Percentiles rank a stretch among this genome's conserved stretches.
Evolutionary conservation across 176 grass and related monocot species (phyloP).

Genomic region (Avena atlantica): DNA sequence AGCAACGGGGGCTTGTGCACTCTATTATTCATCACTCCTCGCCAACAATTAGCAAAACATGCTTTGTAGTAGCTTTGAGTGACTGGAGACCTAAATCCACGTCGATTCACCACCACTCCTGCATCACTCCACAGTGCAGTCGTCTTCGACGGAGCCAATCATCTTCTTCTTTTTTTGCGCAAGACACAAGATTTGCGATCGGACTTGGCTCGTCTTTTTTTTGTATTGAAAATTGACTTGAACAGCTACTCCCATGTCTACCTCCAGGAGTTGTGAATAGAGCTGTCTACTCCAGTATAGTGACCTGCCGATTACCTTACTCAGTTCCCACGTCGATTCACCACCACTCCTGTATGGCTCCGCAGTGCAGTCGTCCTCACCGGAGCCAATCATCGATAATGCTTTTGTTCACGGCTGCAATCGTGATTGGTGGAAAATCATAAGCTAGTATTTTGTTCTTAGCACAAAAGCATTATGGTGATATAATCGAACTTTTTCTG

Average conservation of each 20-base stretch:
- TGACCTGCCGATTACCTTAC: background rate
- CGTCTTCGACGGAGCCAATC: no score
- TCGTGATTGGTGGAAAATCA: background rate
- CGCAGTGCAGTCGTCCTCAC: background rate
- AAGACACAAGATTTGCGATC: background rate
- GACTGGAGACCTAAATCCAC: rapidly evolving
- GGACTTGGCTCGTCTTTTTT: background rate
- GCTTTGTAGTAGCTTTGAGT: background rate
- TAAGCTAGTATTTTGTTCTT: background rate
- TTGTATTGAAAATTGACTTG: no score
- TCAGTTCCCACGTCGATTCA: background rate
- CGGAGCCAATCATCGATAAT: background rate
- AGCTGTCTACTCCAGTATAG: background rate
- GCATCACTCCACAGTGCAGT: no score
- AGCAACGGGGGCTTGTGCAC: background rate
- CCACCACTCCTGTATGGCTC: background rate
- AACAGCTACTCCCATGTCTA: background rate
- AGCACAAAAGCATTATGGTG: no score
- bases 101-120: no score
- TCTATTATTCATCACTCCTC: background rate
- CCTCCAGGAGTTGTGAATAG: background rate
- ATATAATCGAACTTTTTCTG: no score
- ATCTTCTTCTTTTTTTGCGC: background rate
- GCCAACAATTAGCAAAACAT: conserved; percentile 45
- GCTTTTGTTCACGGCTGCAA: background rate